These are phyloP conservation scores for Neopestalotiopsis clavispora DNA, from an alignment of 2,329 filamentous ascomycete species.

Conservation along the genomic window DNA sequence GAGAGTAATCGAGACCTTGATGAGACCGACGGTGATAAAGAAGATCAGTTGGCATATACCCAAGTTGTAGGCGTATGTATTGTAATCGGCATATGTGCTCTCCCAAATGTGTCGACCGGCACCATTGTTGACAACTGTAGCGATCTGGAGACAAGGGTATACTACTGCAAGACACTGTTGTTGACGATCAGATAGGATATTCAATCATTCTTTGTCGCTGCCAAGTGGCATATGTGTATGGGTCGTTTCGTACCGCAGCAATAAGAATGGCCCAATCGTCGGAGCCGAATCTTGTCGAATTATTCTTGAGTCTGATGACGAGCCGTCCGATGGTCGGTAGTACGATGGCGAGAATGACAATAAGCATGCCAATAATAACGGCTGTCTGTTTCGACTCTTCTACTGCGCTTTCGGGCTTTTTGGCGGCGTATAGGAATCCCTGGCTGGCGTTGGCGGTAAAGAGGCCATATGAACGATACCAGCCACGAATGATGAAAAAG, in stretches of 20 bases:
- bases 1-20: background rate
- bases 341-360: slow-evolving; percentile 19
- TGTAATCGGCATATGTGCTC: slow-evolving; percentile 17
- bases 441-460: background rate
- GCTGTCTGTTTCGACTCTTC: slow-evolving; percentile 18
- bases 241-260: slow-evolving; percentile 19
- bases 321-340: slow-evolving; percentile 14
- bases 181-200: background rate
- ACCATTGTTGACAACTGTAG: slow-evolving; percentile 16
- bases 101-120: slow-evolving; percentile 21
- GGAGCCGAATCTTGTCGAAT: slow-evolving; percentile 16
- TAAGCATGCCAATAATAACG: slow-evolving; percentile 18
- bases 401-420: background rate
- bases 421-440: background rate
- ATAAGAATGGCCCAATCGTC: slow-evolving; percentile 22
- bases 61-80: background rate
- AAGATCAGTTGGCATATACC: slow-evolving; percentile 4
- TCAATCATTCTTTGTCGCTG: too few relatives aligned
- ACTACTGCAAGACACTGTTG: background rate
- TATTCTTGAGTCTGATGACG: slow-evolving; percentile 16
- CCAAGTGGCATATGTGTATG: too few relatives aligned
- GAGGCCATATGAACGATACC: slow-evolving; percentile 1
- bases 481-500: slow-evolving; percentile 4
- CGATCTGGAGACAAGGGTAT: slow-evolving; percentile 12
- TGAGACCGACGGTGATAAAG: background rate